Base-by-base conservation (phyloP, 805 yeast genomes). In the Torulaspora microellipsoides region DNA sequence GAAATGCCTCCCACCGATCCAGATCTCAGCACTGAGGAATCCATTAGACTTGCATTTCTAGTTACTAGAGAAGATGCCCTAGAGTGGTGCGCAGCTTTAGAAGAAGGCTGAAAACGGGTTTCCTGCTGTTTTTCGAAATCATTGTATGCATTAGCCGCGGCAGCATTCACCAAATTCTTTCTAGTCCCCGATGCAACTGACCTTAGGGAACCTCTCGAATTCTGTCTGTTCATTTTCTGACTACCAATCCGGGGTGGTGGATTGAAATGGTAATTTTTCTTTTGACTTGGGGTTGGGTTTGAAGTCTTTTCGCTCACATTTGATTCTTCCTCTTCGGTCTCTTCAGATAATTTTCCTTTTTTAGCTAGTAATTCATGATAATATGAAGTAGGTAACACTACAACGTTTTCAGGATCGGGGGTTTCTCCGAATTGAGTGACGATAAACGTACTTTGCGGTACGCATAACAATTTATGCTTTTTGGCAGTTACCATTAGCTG, bases 341-440 rank as follows among this genome's bases (percentile, higher is more conserved):
- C 71, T 36, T 73, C 77, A 38, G 76, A 59, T 20, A 70, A 66
- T 53, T 71, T 57, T 1, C 66, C 43, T 38, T 72, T 77, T 15
- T 66, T 71, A 43, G 75, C 71, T 25, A 76, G 58, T 48, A 84
- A 63, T 56, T 77, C 77, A 49, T 76, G 75, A 62, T 81, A 84
- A 58, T 83, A 83, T 1, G 80, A 71, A 5, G 73, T 67, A 5
- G 91, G 89, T 28, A 84, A 58, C 8, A 81, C 80, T 46, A 80
- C 81, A 28, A 82, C 80, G 48, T 77, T 75, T 3, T 68, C 62
- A 10, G 71, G 61, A 10, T 17, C 23, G 27, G 39, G 40, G 8
- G 11, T 29, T n/a, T n/a, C 29, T 8, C 11, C 15, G 12, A 9
- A 29, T 4, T 9, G 9, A 27, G 23, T 12, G 15, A 31, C 27